Evolutionary conservation across 306 rosid genomes (phyloP).

Genomic region (Luffa acutangula): DNA sequence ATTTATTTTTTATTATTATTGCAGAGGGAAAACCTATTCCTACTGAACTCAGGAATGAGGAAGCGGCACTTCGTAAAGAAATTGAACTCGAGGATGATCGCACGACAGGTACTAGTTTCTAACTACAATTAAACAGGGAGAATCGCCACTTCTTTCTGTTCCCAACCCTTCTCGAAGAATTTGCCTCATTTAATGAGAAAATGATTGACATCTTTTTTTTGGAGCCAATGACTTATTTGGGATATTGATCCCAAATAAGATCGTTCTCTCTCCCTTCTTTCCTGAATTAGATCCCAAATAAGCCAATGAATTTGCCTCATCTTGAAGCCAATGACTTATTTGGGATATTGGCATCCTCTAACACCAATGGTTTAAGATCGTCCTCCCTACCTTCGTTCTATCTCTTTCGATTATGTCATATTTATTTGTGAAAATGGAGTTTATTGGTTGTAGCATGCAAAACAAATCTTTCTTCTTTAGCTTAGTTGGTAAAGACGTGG

Average conservation of each 20-base stretch:
- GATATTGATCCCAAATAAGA: neutral
- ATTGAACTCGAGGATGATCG: constrained; percentile 77
- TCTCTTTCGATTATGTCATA: neutral
- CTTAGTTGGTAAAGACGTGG: neutral
- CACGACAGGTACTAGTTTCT: constrained; percentile 43
- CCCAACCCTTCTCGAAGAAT: neutral
- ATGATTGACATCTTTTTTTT: neutral
- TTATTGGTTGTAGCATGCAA: neutral
- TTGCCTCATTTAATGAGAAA: neutral
- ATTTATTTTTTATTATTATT: neutral
- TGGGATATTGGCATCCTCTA: neutral
- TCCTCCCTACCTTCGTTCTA: neutral
- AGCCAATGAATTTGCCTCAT: neutral
- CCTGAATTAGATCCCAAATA: no score
- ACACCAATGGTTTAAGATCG: neutral
- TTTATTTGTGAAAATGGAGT: neutral
- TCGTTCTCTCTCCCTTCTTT: no score
- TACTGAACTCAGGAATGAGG: constrained; percentile 86
- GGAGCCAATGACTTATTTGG: neutral
- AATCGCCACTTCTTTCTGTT: neutral
- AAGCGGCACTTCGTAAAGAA: constrained; percentile 69
- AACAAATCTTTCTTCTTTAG: neutral
- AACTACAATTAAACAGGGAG: neutral
- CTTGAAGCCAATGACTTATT: neutral
- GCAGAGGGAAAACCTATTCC: constrained; percentile 89